Evolutionary conservation across 257 asterid genomes (phyloP), one percentile per base, ranked within the genome.

Genomic region (Lycium ferocissimum): DNA sequence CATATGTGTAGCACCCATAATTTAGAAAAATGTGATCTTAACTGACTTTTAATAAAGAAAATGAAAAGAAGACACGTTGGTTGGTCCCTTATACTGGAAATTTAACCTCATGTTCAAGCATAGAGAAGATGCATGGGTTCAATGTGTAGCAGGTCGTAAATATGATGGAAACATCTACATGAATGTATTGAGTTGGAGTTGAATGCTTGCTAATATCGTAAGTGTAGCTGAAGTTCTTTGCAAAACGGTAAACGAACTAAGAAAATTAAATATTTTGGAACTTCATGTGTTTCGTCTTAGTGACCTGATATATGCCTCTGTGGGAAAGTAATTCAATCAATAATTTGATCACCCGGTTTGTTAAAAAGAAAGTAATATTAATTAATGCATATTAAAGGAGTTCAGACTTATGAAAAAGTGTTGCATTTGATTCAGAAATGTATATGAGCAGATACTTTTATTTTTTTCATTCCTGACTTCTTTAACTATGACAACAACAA

Each of bases 1-100:
- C 37, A 63, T 26, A 61, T 49, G 15, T 5, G 17, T 81, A 61
- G 57, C 58, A 6, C 15, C 45, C 40, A 1, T 57, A 45, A 58
- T 49, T 43, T 47, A 11, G 79, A 47, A 66, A 26, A 47, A 26
- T 82, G 75, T 82, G 11, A 82, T 37, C 65, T 78, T 33, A 53
- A 26, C 3, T 40, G 6, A 40, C 14, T 26, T 47, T 53, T 53
- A 26, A 17, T 14, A 53, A 14, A 33, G 62, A 53, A 70, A 75
- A 51, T 26, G 26, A 37, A 26, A 26, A 76, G 47, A 51, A 8
- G 49, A 15, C 33, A 78, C 1, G 17, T 33, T 53, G 45, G 14
- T 78, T 51, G 65, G 65, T 78, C 49, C 9, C 33, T 22, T 51
- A 13, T 51, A 22, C 81, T 51, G 43, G 63, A 53, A 76, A 33